These are phyloP conservation scores for Colletotrichum sp. DNA, from an alignment of 2,329 filamentous ascomycete genomes.

Conservation along the genomic window DNA sequence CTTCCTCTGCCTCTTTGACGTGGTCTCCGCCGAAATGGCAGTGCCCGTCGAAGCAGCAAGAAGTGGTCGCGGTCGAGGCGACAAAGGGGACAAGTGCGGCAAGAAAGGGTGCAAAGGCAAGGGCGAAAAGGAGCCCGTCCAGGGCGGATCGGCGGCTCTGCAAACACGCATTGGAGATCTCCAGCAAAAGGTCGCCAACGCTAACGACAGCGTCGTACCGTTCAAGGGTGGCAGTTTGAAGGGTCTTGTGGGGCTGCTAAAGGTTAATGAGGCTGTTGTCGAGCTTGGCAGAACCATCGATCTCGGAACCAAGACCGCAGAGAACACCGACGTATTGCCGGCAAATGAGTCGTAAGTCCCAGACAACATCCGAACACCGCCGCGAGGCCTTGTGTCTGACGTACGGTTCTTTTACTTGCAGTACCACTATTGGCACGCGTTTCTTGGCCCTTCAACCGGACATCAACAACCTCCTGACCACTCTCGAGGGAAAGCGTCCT, in stretches of 20 bases:
- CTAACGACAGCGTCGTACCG: slow-evolving; percentile 2
- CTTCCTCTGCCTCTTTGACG: not conserved
- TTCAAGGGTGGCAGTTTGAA: slow-evolving; percentile 4
- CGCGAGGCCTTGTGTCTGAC: not conserved
- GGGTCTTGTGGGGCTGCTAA: slow-evolving; percentile 5
- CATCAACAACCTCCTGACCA: not conserved
- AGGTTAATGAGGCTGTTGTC: slow-evolving; percentile 11
- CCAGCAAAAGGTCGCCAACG: not conserved
- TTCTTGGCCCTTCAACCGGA: slow-evolving; percentile 7
- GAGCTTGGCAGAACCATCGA: slow-evolving; percentile 1
- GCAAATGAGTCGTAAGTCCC: slow-evolving; percentile 2
- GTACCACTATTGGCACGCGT: not conserved
- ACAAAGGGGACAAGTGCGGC: not conserved
- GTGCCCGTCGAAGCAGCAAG: not conserved
- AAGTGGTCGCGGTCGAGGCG: not conserved
- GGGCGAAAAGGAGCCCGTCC: not conserved
- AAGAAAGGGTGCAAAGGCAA: not conserved
- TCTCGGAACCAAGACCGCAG: not conserved
- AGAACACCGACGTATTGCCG: not conserved
- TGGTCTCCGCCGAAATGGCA: not conserved
- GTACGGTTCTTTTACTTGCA: not conserved
- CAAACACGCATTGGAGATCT: not conserved
- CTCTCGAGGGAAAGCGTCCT: not conserved
- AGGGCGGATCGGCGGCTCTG: not conserved
- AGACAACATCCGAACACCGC: not conserved